These are phyloP conservation scores for Theobroma cacao DNA, from an alignment of 345 rosid species.

Conservation along the genomic window DNA sequence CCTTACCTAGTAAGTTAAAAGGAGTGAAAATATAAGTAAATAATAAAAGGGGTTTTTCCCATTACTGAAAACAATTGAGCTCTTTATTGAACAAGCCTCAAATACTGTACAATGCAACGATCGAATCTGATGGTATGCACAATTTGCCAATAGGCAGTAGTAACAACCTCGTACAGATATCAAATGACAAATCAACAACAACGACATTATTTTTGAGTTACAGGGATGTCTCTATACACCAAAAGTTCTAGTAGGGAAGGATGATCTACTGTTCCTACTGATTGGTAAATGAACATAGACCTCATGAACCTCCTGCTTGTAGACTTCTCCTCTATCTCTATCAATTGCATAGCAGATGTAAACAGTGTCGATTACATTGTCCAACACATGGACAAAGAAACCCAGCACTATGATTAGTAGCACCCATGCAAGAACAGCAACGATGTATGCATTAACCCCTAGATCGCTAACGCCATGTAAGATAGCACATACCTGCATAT, in stretches of 20 bases:
- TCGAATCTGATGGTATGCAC: slow-evolving; percentile 21
- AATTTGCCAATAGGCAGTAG: slow-evolving; percentile 15
- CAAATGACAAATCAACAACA: slow-evolving; percentile 17
- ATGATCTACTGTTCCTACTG: slow-evolving; percentile 54
- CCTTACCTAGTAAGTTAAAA: too few relatives aligned
- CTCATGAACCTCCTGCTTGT: slow-evolving; percentile 82
- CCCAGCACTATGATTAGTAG: slow-evolving; percentile 53
- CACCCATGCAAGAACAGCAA: slow-evolving; percentile 64
- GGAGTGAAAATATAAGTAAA: too few relatives aligned
- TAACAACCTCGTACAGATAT: slow-evolving; percentile 16
- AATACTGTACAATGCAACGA: slow-evolving; percentile 22
- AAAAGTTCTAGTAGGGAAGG: slow-evolving; percentile 29
- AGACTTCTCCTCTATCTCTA: slow-evolving; percentile 79
- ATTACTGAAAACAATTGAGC: background rate
- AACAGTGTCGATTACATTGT: slow-evolving; percentile 77
- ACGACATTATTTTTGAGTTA: background rate
- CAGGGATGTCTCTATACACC: slow-evolving; percentile 35
- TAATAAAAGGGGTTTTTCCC: too few relatives aligned
- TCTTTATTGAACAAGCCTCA: slow-evolving; percentile 34
- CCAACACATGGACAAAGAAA: slow-evolving; percentile 77
- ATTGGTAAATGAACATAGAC: slow-evolving; percentile 76
- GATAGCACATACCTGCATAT: slow-evolving; percentile 63
- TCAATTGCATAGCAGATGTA: slow-evolving; percentile 85
- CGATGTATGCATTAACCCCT: slow-evolving; percentile 53
- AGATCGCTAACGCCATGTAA: slow-evolving; percentile 57